A percentile compares a stretch with the other conserved stretches of the same genome.
These are phyloP conservation scores for Picochlorum sp. DNA, from an alignment of 139 green algal genomes.

Conservation along the genomic window DNA sequence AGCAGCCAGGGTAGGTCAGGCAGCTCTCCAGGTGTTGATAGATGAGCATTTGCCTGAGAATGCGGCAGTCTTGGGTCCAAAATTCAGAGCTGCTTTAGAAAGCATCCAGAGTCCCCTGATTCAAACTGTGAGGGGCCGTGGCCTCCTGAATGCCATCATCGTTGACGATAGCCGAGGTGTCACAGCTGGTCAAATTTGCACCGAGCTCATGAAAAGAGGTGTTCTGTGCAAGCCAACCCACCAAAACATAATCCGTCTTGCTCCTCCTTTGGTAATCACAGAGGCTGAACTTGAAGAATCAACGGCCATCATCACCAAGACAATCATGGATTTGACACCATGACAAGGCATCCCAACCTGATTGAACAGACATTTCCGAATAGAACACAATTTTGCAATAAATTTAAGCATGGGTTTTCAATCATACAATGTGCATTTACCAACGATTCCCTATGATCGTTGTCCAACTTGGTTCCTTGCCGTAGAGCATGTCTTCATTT, in stretches of 20 bases:
- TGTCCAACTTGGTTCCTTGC: no score
- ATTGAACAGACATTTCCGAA: no score
- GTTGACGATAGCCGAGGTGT: constrained; percentile 52
- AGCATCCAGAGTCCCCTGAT: constrained; percentile 22
- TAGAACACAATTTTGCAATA: no score
- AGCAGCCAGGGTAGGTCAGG: constrained; percentile 69
- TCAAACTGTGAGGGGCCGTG: constrained; percentile 61
- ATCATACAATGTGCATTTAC: no score
- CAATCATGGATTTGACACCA: neutral
- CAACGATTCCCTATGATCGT: no score
- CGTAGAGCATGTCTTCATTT: no score
- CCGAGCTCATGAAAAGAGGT: constrained; percentile 67
- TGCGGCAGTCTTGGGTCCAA: constrained; percentile 47
- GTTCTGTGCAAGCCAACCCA: constrained; percentile 95
- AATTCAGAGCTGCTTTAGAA: constrained; percentile 49
- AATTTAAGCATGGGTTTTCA: no score
- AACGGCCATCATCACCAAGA: constrained; percentile 47
- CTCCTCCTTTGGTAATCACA: constrained; percentile 72
- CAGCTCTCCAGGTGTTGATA: constrained; percentile 83
- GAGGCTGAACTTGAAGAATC: constrained; percentile 64
- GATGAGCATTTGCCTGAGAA: constrained; percentile 87
- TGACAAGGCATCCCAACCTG: no score
- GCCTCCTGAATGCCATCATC: constrained; percentile 83
- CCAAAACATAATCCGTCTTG: constrained; percentile 82
- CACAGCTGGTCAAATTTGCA: constrained; percentile 79